Evolutionary conservation across 1,284 basidiomycete species (phyloP), one percentile per base, ranked within the genome.

Genomic region (Microbotryum saponariae): DNA sequence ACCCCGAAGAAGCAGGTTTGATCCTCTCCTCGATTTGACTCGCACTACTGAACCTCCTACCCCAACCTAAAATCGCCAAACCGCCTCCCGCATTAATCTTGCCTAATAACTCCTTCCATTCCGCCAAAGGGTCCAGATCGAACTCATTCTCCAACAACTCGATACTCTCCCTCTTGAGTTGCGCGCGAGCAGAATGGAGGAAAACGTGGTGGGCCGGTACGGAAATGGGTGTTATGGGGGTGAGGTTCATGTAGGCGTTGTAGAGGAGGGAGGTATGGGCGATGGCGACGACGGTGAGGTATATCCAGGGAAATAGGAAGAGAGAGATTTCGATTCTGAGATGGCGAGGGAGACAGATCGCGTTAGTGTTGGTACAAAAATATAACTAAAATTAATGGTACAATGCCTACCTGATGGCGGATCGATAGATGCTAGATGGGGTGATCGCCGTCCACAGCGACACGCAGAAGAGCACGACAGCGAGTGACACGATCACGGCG

Each of bases 221-320:
- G 37, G 37, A 37, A 12, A 37, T 16, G 9, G 37, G 14, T 0
- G 37, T 12, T 37, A 37, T 37, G 9, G 37, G 12, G 37, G 37
- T 37, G 37, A 37, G 37, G 37, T 37, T 37, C 37, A 37, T 37
- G 37, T 37, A 37, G 37, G 37, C 37, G 58, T 63, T 63, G 54
- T 51, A n/a, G 51, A 60, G 37, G 49, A 63, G 58, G 45, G 54
- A 25, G 51, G 50, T 52, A 10, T 56, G 47, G 25, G 58, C 44
- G 7, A 29, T 18, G 46, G 42, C 48, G 47, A 60, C 47, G 37
- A 48, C 54, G 25, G 52, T 21, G 21, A 63, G 54, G 54, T 59
- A 63, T n/a, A 55, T 33, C 62, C 62, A 63, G 21, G 54, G 54
- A 7, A 60, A 23, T 31, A 63, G 54, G 51, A 50, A 57, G 33